Evolutionary conservation across 257 asterid species (phyloP).

Genomic region (Salvia splendens): DNA sequence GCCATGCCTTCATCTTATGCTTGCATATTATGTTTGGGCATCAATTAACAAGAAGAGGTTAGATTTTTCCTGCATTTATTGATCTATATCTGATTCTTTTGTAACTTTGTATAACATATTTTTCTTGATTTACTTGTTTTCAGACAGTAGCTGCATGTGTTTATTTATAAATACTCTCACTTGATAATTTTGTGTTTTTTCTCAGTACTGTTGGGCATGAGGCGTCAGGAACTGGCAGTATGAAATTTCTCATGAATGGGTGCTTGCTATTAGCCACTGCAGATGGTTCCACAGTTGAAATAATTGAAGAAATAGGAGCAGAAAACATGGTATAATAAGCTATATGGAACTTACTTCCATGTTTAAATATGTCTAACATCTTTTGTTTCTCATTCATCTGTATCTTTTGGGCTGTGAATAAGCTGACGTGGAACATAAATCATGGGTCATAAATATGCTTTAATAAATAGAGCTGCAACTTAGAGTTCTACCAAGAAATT

Average conservation of each 20-base stretch:
- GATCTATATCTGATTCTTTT: not conserved
- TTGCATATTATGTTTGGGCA: not conserved
- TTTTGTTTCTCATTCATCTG: not conserved
- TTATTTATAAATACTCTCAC: not conserved
- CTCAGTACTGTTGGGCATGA: conserved; percentile 63
- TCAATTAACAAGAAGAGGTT: not conserved
- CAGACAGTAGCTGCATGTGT: conserved; percentile 4
- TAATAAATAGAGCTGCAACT: not conserved
- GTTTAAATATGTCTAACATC: not conserved
- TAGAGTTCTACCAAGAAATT: not conserved
- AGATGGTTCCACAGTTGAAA: conserved; percentile 53
- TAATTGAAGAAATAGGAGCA: conserved; percentile 53
- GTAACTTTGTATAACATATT: not conserved
- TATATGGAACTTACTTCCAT: not conserved
- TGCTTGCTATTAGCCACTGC: conserved; percentile 56
- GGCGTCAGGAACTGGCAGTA: conserved; percentile 60
- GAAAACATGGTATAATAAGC: conserved; percentile 47
- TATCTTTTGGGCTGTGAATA: not conserved
- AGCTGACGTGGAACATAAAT: not conserved
- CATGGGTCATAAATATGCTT: not conserved
- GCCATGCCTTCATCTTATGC: not conserved
- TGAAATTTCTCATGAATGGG: conserved; percentile 62
- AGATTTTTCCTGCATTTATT: not conserved
- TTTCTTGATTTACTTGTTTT: not conserved
- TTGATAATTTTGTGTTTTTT: not conserved